Evolutionary conservation across 257 asterid genomes (phyloP).

Genomic region (Solanum peruvianum): DNA sequence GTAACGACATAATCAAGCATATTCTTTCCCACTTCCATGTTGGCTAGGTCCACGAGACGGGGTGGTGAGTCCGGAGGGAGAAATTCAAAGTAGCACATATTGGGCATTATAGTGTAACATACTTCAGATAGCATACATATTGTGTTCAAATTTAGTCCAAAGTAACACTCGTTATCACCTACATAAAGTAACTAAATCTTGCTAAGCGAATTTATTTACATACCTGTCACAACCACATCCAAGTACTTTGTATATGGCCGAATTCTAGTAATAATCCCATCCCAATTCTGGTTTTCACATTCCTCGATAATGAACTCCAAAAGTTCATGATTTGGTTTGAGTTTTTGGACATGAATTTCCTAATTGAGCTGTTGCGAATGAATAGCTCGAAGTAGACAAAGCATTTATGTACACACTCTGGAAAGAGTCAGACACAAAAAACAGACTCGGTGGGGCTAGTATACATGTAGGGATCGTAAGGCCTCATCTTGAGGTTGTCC

Average conservation of each 20-base stretch:
- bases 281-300: conserved; percentile 65
- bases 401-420: conserved; percentile 82
- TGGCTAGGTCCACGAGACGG: conserved; percentile 42
- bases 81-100: conserved; percentile 81
- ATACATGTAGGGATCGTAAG: conserved; percentile 46
- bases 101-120: conserved; percentile 77
- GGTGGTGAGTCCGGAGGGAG: conserved; percentile 49
- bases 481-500: conserved; percentile 57
- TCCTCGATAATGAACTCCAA: conserved; percentile 26
- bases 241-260: conserved; percentile 75
- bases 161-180: conserved; percentile 41
- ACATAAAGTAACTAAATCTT: neutral
- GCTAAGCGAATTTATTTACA: neutral
- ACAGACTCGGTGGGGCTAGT: conserved; percentile 74
- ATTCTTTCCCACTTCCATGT: conserved; percentile 63
- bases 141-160: conserved; percentile 61
- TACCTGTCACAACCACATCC: conserved; percentile 8
- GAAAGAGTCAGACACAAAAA: conserved; percentile 49
- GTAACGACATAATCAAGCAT: conserved; percentile 61
- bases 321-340: conserved; percentile 29
- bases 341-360: conserved; percentile 14
- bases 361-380: conserved; percentile 44
- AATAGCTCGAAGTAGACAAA: conserved; percentile 63
- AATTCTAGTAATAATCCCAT: conserved; percentile 47
- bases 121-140: conserved; percentile 44